phyloP scores from a whole-genome alignment of 75 land plant genomes.

The Pinus albicaulis region DNA sequence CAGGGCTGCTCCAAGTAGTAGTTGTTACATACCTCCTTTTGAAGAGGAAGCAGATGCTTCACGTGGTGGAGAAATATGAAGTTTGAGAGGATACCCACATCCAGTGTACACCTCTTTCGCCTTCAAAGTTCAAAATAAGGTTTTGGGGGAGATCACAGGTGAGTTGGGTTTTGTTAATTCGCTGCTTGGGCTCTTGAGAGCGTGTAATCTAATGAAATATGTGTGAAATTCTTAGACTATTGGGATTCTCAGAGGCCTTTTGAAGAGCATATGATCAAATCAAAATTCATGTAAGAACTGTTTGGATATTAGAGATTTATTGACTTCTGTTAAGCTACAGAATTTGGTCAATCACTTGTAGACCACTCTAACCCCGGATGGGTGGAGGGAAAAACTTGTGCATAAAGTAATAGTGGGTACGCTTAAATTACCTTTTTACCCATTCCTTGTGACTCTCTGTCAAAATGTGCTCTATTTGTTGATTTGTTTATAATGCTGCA shows the following conservation, averaged over 20 bases:
- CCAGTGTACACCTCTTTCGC: too few relatives aligned
- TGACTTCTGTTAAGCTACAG: not conserved
- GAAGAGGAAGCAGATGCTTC: constrained; percentile 18
- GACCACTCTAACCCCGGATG: not conserved
- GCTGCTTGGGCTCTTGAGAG: not conserved
- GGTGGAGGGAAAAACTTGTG: not conserved
- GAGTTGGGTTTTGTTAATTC: constrained; percentile 4
- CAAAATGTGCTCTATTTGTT: not conserved
- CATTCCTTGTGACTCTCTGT: not conserved
- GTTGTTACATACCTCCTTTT: constrained; percentile 16
- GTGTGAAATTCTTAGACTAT: not conserved
- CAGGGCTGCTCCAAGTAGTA: constrained; percentile 14
- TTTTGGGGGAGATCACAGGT: not conserved
- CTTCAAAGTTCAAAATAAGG: not conserved
- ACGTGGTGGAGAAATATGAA: constrained; percentile 14
- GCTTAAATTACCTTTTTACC: not conserved
- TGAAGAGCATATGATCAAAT: not conserved
- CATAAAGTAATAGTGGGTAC: not conserved
- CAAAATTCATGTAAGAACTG: not conserved
- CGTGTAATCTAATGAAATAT: not conserved
- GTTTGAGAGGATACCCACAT: not conserved
- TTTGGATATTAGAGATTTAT: not conserved
- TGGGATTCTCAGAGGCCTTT: not conserved
- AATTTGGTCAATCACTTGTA: not conserved
- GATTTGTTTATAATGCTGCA: too few relatives aligned